Evolutionary conservation across 257 asterid species (phyloP).

Genomic region (Forsythia viridissima): DNA sequence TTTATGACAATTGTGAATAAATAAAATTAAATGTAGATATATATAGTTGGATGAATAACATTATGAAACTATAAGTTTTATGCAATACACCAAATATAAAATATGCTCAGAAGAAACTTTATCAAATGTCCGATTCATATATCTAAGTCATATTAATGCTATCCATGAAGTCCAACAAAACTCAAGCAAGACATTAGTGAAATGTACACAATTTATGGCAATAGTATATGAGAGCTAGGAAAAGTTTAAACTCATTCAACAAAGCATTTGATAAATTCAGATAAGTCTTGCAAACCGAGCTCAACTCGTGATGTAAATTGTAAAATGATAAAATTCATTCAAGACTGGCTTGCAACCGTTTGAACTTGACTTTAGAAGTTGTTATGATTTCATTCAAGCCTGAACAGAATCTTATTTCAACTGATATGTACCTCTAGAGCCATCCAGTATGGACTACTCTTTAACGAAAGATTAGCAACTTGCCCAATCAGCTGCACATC

Average conservation of each 20-base stretch:
- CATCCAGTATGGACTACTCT: constrained; percentile 94
- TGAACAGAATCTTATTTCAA: background rate
- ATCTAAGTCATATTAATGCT: background rate
- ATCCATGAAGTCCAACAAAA: constrained; percentile 2
- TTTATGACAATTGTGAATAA: background rate
- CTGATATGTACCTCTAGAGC: constrained; percentile 76
- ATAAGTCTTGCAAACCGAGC: background rate
- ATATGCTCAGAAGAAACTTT: too few relatives aligned
- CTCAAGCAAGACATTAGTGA: background rate
- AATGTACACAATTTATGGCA: background rate
- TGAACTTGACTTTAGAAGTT: background rate
- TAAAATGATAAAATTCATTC: background rate
- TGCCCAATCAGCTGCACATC: constrained; percentile 67
- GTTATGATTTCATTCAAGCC: background rate
- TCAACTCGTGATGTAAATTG: background rate
- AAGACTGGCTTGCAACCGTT: background rate
- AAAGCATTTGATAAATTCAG: background rate
- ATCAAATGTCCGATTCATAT: background rate
- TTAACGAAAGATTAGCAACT: constrained; percentile 66
- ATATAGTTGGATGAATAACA: background rate
- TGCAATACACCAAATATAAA: background rate
- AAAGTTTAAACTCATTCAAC: background rate
- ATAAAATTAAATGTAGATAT: too few relatives aligned
- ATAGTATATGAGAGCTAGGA: background rate
- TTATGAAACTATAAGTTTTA: too few relatives aligned